These are phyloP conservation scores for Candida dajiaensis DNA, from an alignment of 805 yeast genomes.

Conservation along the genomic window DNA sequence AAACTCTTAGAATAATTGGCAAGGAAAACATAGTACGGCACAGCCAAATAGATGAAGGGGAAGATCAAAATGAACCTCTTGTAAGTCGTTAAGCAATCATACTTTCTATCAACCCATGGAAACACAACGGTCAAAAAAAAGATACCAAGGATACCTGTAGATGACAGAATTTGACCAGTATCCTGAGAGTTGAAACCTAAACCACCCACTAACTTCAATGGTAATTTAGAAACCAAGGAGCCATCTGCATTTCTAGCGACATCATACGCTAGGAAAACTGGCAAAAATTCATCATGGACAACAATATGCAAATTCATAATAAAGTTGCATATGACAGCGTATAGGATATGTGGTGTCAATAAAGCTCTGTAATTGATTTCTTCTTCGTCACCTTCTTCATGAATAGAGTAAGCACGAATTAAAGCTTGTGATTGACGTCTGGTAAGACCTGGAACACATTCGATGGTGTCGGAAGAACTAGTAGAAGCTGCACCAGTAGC, in stretches of 20 bases:
- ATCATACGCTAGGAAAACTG: conserved; percentile 43
- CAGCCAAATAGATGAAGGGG: conserved; percentile 13
- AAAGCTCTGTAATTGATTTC: conserved; percentile 19
- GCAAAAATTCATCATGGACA: conserved; percentile 49
- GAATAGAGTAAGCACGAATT: conserved; percentile 27
- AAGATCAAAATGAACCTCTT: conserved; percentile 10
- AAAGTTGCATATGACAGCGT: conserved; percentile 34
- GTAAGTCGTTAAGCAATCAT: conserved; percentile 16
- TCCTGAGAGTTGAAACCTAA: conserved; percentile 15
- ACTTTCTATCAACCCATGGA: conserved; percentile 19
- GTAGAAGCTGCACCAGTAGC: background rate
- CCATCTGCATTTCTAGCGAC: conserved; percentile 12
- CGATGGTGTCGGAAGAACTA: conserved; percentile 20
- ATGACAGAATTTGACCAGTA: conserved; percentile 17
- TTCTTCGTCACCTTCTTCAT: conserved; percentile 25
- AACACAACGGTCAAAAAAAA: conserved; percentile 13
- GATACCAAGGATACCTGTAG: conserved; percentile 18
- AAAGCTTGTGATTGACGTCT: conserved; percentile 28
- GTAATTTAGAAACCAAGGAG: conserved; percentile 10
- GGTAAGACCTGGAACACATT: conserved; percentile 22
- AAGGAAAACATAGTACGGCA: conserved; percentile 16
- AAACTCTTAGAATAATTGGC: conserved; percentile 13
- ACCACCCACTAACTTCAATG: conserved; percentile 19
- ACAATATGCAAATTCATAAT: conserved; percentile 40
- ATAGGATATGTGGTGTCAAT: conserved; percentile 26